Evolutionary conservation across 2,329 filamentous ascomycete genomes (phyloP).

Genomic region (Fusarium fracticaudum): DNA sequence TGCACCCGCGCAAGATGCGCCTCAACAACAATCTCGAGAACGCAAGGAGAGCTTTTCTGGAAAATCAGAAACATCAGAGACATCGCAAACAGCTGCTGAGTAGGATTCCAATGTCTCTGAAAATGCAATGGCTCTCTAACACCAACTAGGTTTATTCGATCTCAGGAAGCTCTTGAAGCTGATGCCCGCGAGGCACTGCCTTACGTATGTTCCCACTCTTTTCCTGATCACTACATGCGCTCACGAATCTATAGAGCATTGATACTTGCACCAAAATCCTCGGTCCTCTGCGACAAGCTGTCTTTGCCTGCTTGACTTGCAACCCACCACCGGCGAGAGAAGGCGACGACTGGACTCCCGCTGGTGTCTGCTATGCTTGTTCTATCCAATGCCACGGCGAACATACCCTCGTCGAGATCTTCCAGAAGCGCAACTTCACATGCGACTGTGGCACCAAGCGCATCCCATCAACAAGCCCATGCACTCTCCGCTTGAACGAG

Average conservation of each 20-base stretch:
- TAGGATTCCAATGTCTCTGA: slow-evolving; percentile 47
- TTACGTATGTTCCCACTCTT: slow-evolving; percentile 70
- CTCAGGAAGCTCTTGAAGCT: slow-evolving; percentile 89
- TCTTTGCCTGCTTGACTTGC: slow-evolving; percentile 95
- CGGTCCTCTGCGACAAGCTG: slow-evolving; percentile 83
- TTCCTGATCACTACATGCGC: slow-evolving; percentile 9
- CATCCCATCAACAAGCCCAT: slow-evolving; percentile 75
- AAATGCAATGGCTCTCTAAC: not conserved
- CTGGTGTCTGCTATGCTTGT: slow-evolving; percentile 95
- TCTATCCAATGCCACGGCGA: slow-evolving; percentile 97
- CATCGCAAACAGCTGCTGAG: slow-evolving; percentile 79
- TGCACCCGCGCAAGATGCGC: slow-evolving; percentile 32
- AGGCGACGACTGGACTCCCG: slow-evolving; percentile 63
- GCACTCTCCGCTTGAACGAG: slow-evolving; percentile 77
- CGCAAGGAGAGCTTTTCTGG: slow-evolving; percentile 70
- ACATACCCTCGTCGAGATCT: slow-evolving; percentile 93
- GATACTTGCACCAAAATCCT: slow-evolving; percentile 92
- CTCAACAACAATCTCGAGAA: slow-evolving; percentile 38
- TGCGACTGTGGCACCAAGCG: slow-evolving; percentile 96
- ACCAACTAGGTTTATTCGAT: slow-evolving; percentile 77
- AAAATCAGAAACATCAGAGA: slow-evolving; percentile 63
- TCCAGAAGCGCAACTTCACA: slow-evolving; percentile 93
- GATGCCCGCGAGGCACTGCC: slow-evolving; percentile 95
- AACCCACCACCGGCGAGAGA: slow-evolving; percentile 77
- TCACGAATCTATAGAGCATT: slow-evolving; percentile 73